Conservation (phyloP, 2,329 filamentous ascomycete genomes). For the Cladophialophora bantiana region DNA sequence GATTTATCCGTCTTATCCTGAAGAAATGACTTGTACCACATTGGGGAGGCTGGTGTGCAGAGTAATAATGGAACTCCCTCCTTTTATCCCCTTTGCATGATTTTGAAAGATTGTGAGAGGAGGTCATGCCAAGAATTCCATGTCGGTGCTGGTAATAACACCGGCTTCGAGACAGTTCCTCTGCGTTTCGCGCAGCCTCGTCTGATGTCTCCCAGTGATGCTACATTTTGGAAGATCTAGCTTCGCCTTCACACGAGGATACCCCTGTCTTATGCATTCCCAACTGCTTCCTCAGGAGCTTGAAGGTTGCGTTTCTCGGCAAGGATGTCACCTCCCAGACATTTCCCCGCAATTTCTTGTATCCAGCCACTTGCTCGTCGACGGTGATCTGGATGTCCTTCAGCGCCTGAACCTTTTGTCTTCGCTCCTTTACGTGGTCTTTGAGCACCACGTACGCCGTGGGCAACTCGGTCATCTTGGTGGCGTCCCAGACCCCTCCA, state of each 20-base stretch:
- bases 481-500: constrained; percentile 59
- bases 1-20: constrained; percentile 12
- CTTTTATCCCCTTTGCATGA: too few relatives aligned
- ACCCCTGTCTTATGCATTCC: constrained; percentile 18
- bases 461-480: constrained; percentile 66
- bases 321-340: constrained; percentile 20
- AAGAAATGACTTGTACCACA: too few relatives aligned
- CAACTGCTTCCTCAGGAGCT: constrained; percentile 22
- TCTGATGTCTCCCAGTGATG: not conserved
- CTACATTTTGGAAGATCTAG: constrained; percentile 10
- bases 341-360: constrained; percentile 36
- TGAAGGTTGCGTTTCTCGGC: constrained; percentile 20
- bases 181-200: not conserved
- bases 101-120: too few relatives aligned
- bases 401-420: constrained; percentile 55
- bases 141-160: not conserved
- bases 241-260: not conserved
- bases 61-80: not conserved
- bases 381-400: constrained; percentile 45
- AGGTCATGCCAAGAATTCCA: not conserved
- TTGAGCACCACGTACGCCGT: constrained; percentile 68
- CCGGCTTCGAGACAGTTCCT: too few relatives aligned
- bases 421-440: constrained; percentile 51
- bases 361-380: constrained; percentile 50
- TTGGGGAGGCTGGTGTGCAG: not conserved